Conservation (phyloP, 148 eudicot species). For the Fagopyrum homotropicum region DNA sequence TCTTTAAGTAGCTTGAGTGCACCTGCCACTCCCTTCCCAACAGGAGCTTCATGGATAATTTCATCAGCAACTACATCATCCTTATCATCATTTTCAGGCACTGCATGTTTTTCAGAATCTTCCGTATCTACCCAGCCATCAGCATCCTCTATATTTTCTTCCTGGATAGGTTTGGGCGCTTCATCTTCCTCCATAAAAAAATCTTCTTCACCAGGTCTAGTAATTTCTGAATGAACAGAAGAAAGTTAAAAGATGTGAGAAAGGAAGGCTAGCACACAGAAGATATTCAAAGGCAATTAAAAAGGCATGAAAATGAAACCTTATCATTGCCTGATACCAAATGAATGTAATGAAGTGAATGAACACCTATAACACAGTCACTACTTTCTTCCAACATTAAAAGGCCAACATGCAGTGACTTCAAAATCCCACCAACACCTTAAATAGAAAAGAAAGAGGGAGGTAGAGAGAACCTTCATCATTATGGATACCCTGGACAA, state of each 20-base stretch:
- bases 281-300: background rate
- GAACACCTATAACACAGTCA: background rate
- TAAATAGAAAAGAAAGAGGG: constrained; percentile 8
- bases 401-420: background rate
- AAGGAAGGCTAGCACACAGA: background rate
- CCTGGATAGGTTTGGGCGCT: constrained; percentile 41
- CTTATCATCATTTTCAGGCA: constrained; percentile 31
- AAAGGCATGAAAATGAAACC: background rate
- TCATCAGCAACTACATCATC: constrained; percentile 57
- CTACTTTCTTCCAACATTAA: background rate
- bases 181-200: constrained; percentile 97
- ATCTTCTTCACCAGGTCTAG: constrained; percentile 64
- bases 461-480: constrained; percentile 59
- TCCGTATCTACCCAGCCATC: constrained; percentile 58
- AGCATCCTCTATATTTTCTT: constrained; percentile 36
- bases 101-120: constrained; percentile 39
- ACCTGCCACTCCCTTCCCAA: constrained; percentile 86
- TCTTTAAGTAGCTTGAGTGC: constrained; percentile 70
- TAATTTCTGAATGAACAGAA: constrained; percentile 48
- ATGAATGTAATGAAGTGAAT: background rate
- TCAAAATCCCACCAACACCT: background rate
- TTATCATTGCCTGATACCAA: background rate
- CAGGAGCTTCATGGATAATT: constrained; percentile 74
- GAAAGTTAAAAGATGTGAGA: constrained; percentile 5
- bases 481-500: constrained; percentile 95